Evolutionary conservation across 208 protist species (phyloP).

Genomic region (Naegleria gruberi): DNA sequence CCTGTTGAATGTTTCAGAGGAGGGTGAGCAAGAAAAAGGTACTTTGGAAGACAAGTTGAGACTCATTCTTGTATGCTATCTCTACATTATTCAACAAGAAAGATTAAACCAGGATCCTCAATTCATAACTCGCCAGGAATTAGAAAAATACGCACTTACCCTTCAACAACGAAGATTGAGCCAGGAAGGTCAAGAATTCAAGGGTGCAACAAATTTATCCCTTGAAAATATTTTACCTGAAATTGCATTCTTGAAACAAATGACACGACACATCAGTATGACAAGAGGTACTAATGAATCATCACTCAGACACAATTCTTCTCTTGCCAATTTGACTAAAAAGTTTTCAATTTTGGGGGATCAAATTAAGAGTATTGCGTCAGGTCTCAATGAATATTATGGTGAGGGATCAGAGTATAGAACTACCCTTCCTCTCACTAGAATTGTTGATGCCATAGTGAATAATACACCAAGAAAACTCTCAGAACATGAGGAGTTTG

Average conservation of each 20-base stretch:
- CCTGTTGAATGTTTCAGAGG: neutral
- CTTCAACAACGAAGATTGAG: neutral
- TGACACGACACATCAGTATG: neutral
- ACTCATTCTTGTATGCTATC: slow-evolving; percentile 53
- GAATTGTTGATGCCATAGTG: neutral
- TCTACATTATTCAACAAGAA: slow-evolving; percentile 28
- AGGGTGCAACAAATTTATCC: neutral
- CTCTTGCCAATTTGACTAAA: neutral
- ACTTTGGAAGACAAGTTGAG: slow-evolving; percentile 50
- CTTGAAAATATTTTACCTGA: neutral
- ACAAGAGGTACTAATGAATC: neutral
- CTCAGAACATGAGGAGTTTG: neutral
- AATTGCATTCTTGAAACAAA: neutral
- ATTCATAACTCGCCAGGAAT: neutral
- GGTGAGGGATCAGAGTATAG: neutral
- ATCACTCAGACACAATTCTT: neutral
- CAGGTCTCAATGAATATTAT: neutral
- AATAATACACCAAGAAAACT: neutral
- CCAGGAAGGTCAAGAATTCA: neutral
- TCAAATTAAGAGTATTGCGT: neutral
- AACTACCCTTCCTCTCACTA: neutral
- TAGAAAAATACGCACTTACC: neutral
- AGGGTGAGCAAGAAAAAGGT: slow-evolving; percentile 31
- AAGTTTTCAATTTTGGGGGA: neutral
- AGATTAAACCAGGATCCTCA: neutral